Evolutionary conservation across 192 early-diverging fungal species (phyloP).

Genomic region (Coemansia sp.): DNA sequence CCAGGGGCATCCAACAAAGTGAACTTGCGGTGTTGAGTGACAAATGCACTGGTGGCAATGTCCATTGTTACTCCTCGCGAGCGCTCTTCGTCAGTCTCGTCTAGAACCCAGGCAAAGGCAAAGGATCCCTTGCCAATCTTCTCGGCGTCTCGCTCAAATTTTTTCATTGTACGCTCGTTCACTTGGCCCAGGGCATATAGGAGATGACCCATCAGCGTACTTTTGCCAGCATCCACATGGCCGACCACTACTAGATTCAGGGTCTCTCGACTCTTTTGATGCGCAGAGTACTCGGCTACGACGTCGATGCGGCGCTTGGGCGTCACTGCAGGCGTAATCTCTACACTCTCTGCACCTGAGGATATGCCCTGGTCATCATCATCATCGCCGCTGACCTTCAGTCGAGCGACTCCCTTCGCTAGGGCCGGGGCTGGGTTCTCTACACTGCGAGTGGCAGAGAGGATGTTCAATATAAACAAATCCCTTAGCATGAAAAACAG

Average conservation of each 20-base stretch:
- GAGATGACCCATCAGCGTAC: conserved; percentile 95
- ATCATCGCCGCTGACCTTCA: conserved; percentile 25
- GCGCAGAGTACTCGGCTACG: conserved; percentile 40
- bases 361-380: conserved; percentile 35
- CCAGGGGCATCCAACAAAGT: conserved; percentile 96
- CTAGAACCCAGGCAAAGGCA: conserved; percentile 97
- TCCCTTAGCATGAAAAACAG: conserved; percentile 22
- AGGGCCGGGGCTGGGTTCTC: conserved; percentile 7
- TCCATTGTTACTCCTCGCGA: conserved; percentile 95
- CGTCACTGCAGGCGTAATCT: conserved; percentile 19
- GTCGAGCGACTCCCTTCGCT: conserved; percentile 29
- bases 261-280: conserved; percentile 60
- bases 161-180: conserved; percentile 79
- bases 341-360: conserved; percentile 1
- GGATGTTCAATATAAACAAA: conserved; percentile 1
- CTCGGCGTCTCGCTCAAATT: conserved; percentile 88
- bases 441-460: conserved; percentile 6
- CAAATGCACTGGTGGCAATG: conserved; percentile 87
- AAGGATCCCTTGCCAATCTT: conserved; percentile 95
- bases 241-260: conserved; percentile 91
- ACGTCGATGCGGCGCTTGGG: conserved; percentile 39
- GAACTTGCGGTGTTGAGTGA: conserved; percentile 74
- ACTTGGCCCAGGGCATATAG: conserved; percentile 89
- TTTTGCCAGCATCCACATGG: conserved; percentile 97
- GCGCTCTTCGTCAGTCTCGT: conserved; percentile 92